Conservation (phyloP, 2,329 filamentous ascomycete species). For the Phialophora tarda region DNA sequence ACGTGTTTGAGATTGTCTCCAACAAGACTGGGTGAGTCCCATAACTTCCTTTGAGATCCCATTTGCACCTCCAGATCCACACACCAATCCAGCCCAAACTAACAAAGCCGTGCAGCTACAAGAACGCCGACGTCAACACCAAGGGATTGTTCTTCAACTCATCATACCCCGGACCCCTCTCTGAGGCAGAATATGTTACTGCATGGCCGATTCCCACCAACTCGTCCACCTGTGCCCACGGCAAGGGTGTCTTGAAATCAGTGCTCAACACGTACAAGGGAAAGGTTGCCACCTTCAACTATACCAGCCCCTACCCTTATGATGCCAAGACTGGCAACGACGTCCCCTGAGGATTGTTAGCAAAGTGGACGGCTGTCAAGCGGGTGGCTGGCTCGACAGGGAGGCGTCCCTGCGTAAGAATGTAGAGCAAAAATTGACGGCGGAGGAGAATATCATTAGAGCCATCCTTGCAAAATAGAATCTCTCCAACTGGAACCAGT, state of each 20-base stretch:
- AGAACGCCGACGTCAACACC: conserved; percentile 47
- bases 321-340: conserved; percentile 25
- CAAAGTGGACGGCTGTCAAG: background rate
- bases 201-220: conserved; percentile 54
- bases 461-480: background rate
- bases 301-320: conserved; percentile 29
- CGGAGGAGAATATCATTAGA: background rate
- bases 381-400: background rate
- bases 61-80: too few species aligned
- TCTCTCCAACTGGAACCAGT: background rate
- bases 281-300: conserved; percentile 26
- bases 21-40: conserved; percentile 55
- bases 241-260: conserved; percentile 59
- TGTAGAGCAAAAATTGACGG: background rate
- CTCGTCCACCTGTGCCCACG: conserved; percentile 74
- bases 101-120: conserved; percentile 50
- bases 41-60: background rate
- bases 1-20: conserved; percentile 68
- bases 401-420: background rate
- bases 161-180: conserved; percentile 51
- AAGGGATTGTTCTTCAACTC: conserved; percentile 58
- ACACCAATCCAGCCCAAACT: background rate
- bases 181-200: conserved; percentile 39
- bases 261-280: conserved; percentile 25
- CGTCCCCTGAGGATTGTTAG: conserved; percentile 12